phyloP scores from a whole-genome alignment of 805 yeast genomes.

The Kodamaea kaohsiungensis region DNA sequence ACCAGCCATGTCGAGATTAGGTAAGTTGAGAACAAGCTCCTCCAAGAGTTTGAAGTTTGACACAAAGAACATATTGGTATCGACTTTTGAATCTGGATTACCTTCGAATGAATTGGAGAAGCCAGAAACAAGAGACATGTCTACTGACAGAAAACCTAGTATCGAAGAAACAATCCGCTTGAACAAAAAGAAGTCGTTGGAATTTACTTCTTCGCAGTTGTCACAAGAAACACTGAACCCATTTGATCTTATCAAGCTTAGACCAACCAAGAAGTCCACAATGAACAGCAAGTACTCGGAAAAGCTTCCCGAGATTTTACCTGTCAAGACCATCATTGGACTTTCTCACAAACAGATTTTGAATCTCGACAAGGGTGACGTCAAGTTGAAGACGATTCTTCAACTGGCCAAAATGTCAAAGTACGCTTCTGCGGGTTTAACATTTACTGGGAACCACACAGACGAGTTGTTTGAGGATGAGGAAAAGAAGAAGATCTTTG shows the following conservation, averaged over 20 bases:
- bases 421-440: slow-evolving; percentile 28
- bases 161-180: slow-evolving; percentile 15
- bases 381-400: slow-evolving; percentile 37
- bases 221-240: slow-evolving; percentile 16
- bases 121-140: slow-evolving; percentile 7
- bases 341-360: slow-evolving; percentile 36
- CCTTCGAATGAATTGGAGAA: slow-evolving; percentile 9
- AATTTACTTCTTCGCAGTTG: slow-evolving; percentile 4
- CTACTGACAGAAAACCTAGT: slow-evolving; percentile 9
- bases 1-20: background rate
- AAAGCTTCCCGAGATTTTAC: slow-evolving; percentile 31
- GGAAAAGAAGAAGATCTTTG: slow-evolving; percentile 23
- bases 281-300: slow-evolving; percentile 26
- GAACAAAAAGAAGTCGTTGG: slow-evolving; percentile 15
- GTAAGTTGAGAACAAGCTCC: slow-evolving; percentile 6
- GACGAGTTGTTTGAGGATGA: slow-evolving; percentile 25
- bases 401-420: slow-evolving; percentile 32
- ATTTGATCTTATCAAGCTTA: slow-evolving; percentile 24
- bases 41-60: slow-evolving; percentile 10
- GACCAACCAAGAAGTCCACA: slow-evolving; percentile 23
- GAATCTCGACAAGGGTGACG: slow-evolving; percentile 33
- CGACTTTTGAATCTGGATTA: slow-evolving; percentile 6
- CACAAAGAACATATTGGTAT: slow-evolving; percentile 12
- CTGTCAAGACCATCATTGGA: slow-evolving; percentile 40
- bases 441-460: slow-evolving; percentile 25